Conservation (phyloP, 2,329 filamentous ascomycete species). For the Hymenoscyphus fraxineus region DNA sequence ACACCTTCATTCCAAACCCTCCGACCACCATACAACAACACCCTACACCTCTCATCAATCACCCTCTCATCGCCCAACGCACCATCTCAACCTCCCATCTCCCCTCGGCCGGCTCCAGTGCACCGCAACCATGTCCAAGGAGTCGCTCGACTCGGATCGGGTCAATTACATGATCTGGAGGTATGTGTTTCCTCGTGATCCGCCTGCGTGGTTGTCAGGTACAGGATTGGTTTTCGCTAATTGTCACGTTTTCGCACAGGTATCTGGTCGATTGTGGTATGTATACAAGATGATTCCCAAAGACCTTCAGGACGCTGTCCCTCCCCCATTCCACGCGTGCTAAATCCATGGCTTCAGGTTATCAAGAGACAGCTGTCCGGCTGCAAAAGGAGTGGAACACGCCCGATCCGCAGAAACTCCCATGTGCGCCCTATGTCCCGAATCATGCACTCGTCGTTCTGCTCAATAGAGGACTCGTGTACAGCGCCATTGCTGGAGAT, state of each 20-base stretch:
- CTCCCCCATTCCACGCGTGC: conserved; percentile 4
- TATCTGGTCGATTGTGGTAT: conserved; percentile 36
- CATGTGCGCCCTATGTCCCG: conserved; percentile 62
- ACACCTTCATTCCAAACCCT: conserved; percentile 24
- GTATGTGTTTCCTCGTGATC: conserved; percentile 45
- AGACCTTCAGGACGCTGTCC: conserved; percentile 4
- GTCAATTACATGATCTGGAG: conserved; percentile 70
- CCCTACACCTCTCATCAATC: background rate
- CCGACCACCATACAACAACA: conserved; percentile 14
- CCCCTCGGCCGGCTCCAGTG: conserved; percentile 7
- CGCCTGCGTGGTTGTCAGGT: conserved; percentile 27
- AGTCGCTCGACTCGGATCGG: conserved; percentile 57
- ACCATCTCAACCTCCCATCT: conserved; percentile 10
- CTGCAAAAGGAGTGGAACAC: conserved; percentile 67
- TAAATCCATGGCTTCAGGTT: conserved; percentile 45
- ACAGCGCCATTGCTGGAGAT: conserved; percentile 56
- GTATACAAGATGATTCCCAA: conserved; percentile 18
- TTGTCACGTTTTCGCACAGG: conserved; percentile 29
- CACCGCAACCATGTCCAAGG: conserved; percentile 34
- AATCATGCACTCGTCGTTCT: conserved; percentile 60
- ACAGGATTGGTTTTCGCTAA: conserved; percentile 31
- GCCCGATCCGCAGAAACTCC: conserved; percentile 57
- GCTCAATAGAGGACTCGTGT: conserved; percentile 61
- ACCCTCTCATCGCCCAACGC: conserved; percentile 13
- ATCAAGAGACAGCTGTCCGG: conserved; percentile 63